Base-by-base conservation (phyloP, 2,329 filamentous ascomycete genomes). In the Fusarium torulosum region DNA sequence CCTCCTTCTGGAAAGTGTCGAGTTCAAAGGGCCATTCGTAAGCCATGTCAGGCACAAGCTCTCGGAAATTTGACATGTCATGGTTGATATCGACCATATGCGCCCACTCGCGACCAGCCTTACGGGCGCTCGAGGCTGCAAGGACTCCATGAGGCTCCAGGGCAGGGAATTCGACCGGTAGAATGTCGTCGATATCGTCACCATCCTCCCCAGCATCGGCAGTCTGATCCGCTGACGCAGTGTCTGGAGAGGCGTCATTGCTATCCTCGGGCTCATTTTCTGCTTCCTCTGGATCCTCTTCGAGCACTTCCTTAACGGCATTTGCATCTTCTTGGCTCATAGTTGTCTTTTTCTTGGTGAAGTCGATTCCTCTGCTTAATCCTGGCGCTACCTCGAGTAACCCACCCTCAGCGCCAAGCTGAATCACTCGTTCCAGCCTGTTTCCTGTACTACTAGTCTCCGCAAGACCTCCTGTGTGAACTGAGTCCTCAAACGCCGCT, bases 1-100 rank as follows among this genome's bases (percentile, higher is more conserved):
- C 96, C 80, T 99, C 96, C 76, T 99, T 99, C 76, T 99, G 96
- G 80, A 99, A 99, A 0, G 92, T 97, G 74, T 99, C 96, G 35
- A 98, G 88, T 78, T 99, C 96, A 71, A 99, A 99, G 0, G 95
- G 94, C 92, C 94, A 99, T 67, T 96, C 91, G 67, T 91, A 88
- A 2, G 96, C 96, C 94, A 98, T 97, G 63, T 98, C 92, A 0
- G 96, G 96, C 9, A 99, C 94, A 37, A 99, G 83, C 63, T 97
- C 95, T 59, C 86, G 85, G 79, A 99, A 98, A 75, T 98, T 98
- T n/a, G 92, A 85, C 73, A 98, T 96, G 52, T 95, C 92, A 61
- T 93, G 88, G 74, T 95, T 94, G 71, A 98, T 91, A 77, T 99
- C 95, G 3, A 99, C 95, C 89, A 99, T 97, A 79, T 99, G 96